phyloP scores from a whole-genome alignment of 139 green algal genomes.

The Mesostigma viride region DNA sequence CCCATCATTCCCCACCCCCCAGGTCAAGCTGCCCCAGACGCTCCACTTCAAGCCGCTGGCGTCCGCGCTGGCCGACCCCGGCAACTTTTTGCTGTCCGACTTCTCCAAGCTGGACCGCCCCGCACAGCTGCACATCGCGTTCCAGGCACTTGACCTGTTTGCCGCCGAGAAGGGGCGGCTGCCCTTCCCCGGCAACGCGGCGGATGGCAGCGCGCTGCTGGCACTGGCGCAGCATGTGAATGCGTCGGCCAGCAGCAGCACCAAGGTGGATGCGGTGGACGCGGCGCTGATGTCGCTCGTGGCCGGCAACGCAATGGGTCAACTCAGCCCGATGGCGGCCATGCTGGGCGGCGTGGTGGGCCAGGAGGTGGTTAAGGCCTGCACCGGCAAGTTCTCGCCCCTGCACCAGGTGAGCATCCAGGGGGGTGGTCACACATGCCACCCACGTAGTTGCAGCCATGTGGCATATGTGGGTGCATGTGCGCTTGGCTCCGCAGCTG shows the following conservation, averaged over 20 bases:
- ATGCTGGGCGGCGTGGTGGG: constrained; percentile 93
- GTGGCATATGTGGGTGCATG: too few species aligned
- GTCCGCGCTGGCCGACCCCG: constrained; percentile 58
- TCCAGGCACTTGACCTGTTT: constrained; percentile 84
- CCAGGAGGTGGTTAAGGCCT: constrained; percentile 94
- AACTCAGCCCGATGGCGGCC: constrained; percentile 74
- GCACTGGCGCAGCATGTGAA: constrained; percentile 53
- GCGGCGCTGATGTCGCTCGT: constrained; percentile 19
- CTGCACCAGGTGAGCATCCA: constrained; percentile 62
- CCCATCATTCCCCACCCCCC: too few species aligned
- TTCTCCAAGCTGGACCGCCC: constrained; percentile 92
- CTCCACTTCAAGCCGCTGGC: constrained; percentile 68
- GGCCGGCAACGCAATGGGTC: constrained; percentile 11
- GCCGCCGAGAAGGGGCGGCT: constrained; percentile 23
- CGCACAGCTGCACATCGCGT: constrained; percentile 78
- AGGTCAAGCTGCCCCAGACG: constrained; percentile 75
- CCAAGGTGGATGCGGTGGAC: constrained; percentile 23
- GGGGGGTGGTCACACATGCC: too few species aligned
- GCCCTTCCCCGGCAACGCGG: constrained; percentile 46
- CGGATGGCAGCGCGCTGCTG: constrained; percentile 61
- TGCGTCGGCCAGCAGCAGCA: constrained; percentile 16
- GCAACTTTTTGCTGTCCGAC: constrained; percentile 91
- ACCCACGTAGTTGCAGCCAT: too few species aligned
- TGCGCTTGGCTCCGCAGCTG: too few species aligned
- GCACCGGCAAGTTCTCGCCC: constrained; percentile 90